Conservation (phyloP, 352 stramenopile species). For the Pseudoperonospora humuli region DNA sequence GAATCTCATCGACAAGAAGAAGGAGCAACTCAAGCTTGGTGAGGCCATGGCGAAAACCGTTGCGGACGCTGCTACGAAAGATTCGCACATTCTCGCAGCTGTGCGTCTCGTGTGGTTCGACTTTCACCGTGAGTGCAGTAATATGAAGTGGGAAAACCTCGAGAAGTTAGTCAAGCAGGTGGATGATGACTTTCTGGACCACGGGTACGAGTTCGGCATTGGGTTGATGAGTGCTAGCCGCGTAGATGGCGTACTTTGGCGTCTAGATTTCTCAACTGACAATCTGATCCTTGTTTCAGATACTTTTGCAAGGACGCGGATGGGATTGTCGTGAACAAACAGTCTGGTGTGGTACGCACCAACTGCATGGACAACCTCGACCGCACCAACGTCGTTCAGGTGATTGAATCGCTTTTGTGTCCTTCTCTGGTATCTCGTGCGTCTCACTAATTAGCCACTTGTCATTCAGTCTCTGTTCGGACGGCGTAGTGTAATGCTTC, state of each 20-base stretch:
- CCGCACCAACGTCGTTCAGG: conserved; percentile 80
- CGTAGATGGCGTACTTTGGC: too few species aligned
- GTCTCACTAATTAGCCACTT: neutral
- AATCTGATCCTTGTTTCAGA: conserved; percentile 16
- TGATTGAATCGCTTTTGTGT: conserved; percentile 3
- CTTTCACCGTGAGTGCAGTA: conserved; percentile 94
- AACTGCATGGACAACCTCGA: conserved; percentile 99
- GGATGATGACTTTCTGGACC: conserved; percentile 72
- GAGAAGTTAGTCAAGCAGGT: conserved; percentile 86
- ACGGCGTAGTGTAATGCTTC: conserved; percentile 76
- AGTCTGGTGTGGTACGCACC: conserved; percentile 91
- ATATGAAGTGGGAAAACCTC: conserved; percentile 91
- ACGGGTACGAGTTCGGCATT: conserved; percentile 43
- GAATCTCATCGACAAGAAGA: conserved; percentile 94
- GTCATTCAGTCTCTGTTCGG: conserved; percentile 88
- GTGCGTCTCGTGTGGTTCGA: conserved; percentile 92
- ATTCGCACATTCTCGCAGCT: conserved; percentile 58
- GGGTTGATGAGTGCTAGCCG: too few species aligned
- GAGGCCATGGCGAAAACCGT: conserved; percentile 82
- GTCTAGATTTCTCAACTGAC: neutral
- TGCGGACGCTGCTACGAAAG: conserved; percentile 33
- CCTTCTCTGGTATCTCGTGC: neutral
- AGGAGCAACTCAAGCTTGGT: conserved; percentile 89
- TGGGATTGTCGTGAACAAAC: conserved; percentile 45
- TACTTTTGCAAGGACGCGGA: conserved; percentile 52